These are phyloP conservation scores for Vishniacozyma victoriae DNA, from an alignment of 768 basidiomycete species.

Conservation along the genomic window DNA sequence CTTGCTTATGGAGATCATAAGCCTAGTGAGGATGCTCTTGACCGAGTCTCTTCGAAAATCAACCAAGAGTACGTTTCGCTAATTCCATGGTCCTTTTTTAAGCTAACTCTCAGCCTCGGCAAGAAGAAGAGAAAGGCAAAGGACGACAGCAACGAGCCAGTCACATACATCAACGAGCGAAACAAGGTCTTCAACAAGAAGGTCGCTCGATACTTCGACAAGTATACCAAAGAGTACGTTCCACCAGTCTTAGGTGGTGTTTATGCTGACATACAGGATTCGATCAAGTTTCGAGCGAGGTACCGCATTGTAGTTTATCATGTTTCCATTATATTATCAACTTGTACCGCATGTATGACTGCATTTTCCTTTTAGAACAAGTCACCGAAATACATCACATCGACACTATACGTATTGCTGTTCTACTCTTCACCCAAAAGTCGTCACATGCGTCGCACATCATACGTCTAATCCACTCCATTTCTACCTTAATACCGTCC, in stretches of 20 bases:
- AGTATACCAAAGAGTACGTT: constrained; percentile 74
- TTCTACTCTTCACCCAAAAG: too few relatives aligned
- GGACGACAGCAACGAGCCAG: constrained; percentile 90
- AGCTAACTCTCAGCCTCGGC: constrained; percentile 49
- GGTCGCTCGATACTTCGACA: constrained; percentile 87
- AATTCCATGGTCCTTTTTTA: neutral
- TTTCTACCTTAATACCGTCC: constrained; percentile 20
- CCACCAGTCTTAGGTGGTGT: neutral
- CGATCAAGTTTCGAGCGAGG: constrained; percentile 97
- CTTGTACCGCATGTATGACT: too few relatives aligned
- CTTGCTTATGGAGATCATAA: constrained; percentile 92
- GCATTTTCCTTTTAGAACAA: too few relatives aligned
- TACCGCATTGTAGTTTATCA: constrained; percentile 64
- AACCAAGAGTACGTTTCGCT: constrained; percentile 80
- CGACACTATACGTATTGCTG: too few relatives aligned
- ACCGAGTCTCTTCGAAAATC: constrained; percentile 81
- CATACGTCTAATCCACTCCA: too few relatives aligned
- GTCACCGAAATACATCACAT: too few relatives aligned
- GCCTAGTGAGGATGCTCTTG: constrained; percentile 90
- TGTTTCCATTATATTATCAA: too few relatives aligned
- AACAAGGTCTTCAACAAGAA: constrained; percentile 98
- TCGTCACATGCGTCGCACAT: too few relatives aligned
- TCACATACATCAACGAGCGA: constrained; percentile 98
- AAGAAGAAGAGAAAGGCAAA: constrained; percentile 80
- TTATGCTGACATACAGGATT: constrained; percentile 51